Conservation (phyloP, 1,284 basidiomycete species). For the Naganishia sp. region DNA sequence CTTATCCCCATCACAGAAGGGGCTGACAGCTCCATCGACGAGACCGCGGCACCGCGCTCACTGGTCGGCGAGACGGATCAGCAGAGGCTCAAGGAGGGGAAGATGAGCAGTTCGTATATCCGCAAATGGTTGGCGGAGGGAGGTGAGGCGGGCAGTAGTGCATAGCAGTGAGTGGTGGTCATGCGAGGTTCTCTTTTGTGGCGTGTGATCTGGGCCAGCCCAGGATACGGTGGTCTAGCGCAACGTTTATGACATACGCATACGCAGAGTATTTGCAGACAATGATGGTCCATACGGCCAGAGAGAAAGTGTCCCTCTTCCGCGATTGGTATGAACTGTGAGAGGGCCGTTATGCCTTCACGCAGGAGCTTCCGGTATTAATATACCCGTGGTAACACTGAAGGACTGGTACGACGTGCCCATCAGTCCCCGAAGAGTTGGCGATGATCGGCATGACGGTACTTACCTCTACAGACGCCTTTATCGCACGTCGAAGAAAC, state of each 20-base stretch:
- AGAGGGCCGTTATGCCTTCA: background rate
- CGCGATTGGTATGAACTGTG: background rate
- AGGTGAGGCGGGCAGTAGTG: conserved; percentile 9
- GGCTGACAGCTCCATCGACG: background rate
- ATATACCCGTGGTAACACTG: conserved; percentile 1
- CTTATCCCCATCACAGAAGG: background rate
- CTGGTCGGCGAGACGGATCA: conserved; percentile 62
- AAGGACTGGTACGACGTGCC: background rate
- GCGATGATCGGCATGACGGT: conserved; percentile 7
- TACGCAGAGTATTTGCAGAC: too few relatives aligned
- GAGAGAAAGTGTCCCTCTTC: background rate
- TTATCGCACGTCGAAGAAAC: conserved; percentile 68
- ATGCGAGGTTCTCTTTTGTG: background rate
- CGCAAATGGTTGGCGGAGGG: conserved; percentile 68
- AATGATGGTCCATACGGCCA: too few relatives aligned
- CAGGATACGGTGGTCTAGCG: too few relatives aligned
- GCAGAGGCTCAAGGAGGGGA: conserved; percentile 68
- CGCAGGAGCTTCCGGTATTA: conserved; percentile 23
- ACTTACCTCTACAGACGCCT: conserved; percentile 63
- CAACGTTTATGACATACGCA: too few relatives aligned
- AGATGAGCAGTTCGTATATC: conserved; percentile 89
- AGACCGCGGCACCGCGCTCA: background rate
- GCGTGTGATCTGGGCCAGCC: background rate
- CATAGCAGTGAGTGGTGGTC: conserved; percentile 1
- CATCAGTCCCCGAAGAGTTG: background rate